A percentile compares a stretch with the other conserved stretches of the same genome.
These are phyloP conservation scores for Tuber umbilicatum DNA, from an alignment of 495 filamentous ascomycete species.

Conservation along the genomic window DNA sequence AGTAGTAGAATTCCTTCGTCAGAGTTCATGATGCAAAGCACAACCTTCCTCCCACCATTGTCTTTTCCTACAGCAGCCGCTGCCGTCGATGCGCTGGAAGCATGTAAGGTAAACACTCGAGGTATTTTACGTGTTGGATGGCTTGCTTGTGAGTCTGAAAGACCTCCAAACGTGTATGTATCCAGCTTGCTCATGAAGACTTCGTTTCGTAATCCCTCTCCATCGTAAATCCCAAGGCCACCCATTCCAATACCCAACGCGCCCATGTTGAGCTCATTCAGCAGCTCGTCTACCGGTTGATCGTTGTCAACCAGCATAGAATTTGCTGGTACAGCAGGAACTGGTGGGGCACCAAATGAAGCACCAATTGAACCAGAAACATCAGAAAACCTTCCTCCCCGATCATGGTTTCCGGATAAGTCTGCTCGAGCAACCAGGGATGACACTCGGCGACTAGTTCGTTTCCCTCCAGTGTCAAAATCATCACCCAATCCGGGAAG, in stretches of 20 bases:
- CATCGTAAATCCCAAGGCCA: slow-evolving; percentile 60
- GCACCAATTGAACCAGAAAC: slow-evolving; percentile 49
- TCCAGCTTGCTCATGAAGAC: slow-evolving; percentile 67
- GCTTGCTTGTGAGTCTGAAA: slow-evolving; percentile 18
- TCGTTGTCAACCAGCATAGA: slow-evolving; percentile 40
- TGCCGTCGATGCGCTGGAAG: slow-evolving; percentile 52
- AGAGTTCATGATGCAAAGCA: slow-evolving; percentile 63
- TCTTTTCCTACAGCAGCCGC: slow-evolving; percentile 43
- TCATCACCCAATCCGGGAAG: slow-evolving; percentile 61
- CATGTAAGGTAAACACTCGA: slow-evolving; percentile 58
- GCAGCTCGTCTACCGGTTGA: slow-evolving; percentile 57
- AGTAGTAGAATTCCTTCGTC: slow-evolving; percentile 62
- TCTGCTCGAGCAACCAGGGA: slow-evolving; percentile 88
- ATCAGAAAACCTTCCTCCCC: slow-evolving; percentile 67
- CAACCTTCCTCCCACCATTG: slow-evolving; percentile 46
- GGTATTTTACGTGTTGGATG: slow-evolving; percentile 40
- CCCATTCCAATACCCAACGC: slow-evolving; percentile 39
- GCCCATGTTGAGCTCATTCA: slow-evolving; percentile 63
- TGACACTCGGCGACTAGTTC: slow-evolving; percentile 80
- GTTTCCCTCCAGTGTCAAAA: slow-evolving; percentile 58
- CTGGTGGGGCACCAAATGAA: slow-evolving; percentile 40
- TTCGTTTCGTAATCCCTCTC: slow-evolving; percentile 65
- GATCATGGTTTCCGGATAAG: slow-evolving; percentile 59
- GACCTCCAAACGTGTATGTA: slow-evolving; percentile 59
- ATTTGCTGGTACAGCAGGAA: slow-evolving; percentile 36